Conservation (phyloP, 768 basidiomycete species). For the Leccinum incarnatum region DNA sequence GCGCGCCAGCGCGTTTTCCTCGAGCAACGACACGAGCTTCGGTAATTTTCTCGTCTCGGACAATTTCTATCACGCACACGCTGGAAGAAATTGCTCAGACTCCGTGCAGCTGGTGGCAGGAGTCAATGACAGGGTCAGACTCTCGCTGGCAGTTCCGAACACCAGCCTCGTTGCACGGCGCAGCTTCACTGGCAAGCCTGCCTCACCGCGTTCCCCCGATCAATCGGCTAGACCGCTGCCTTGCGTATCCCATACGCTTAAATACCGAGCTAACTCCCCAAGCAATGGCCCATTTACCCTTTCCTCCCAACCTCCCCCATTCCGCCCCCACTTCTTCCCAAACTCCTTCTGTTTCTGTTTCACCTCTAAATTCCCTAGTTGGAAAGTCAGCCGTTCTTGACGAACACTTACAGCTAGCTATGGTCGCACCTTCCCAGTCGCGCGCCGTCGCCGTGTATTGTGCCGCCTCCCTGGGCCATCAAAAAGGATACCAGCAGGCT, state of each 20-base stretch:
- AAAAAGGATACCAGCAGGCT: conserved; percentile 59
- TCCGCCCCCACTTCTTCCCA: background rate
- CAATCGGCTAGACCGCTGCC: conserved; percentile 7
- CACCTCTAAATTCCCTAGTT: background rate
- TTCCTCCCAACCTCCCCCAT: conserved; percentile 6
- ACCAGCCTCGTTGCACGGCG: conserved; percentile 28
- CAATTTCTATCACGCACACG: background rate
- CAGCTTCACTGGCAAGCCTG: background rate
- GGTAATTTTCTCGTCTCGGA: background rate
- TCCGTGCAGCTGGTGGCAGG: background rate
- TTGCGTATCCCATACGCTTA: conserved; percentile 20
- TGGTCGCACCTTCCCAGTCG: conserved; percentile 32
- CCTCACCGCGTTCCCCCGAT: conserved; percentile 11
- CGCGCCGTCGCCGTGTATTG: conserved; percentile 78
- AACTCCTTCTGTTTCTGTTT: background rate
- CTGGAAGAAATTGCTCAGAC: background rate
- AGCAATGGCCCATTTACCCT: conserved; percentile 12
- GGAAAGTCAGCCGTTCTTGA: background rate
- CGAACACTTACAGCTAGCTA: conserved; percentile 17
- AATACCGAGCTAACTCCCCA: conserved; percentile 14
- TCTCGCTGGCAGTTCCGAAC: background rate
- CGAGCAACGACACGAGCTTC: background rate
- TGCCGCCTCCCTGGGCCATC: conserved; percentile 67
- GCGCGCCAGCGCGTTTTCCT: background rate
- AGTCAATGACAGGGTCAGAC: background rate